Evolutionary conservation across 148 eudicot genomes (phyloP).

Genomic region (Diospyros kaki): DNA sequence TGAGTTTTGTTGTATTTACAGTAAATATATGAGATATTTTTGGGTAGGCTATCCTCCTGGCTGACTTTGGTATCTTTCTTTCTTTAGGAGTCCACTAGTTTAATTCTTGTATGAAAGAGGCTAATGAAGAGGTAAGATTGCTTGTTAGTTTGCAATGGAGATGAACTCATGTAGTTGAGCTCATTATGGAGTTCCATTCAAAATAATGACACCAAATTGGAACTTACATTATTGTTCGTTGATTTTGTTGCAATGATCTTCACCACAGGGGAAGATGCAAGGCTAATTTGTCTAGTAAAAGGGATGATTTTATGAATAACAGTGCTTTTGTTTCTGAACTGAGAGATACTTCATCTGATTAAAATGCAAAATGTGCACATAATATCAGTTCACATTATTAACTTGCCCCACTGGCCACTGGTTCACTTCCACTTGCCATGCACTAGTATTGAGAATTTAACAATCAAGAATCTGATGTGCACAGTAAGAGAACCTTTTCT

Average conservation of each 20-base stretch:
- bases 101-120: conserved; percentile 96
- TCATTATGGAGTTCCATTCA: not conserved
- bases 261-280: not conserved
- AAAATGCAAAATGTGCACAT: not conserved
- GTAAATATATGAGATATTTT: not conserved
- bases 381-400: not conserved
- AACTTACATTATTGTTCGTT: not conserved
- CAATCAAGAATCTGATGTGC: too few relatives aligned
- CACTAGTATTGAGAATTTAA: too few relatives aligned
- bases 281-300: not conserved
- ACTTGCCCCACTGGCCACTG: not conserved
- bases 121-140: conserved; percentile 85
- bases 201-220: not conserved
- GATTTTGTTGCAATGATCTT: not conserved
- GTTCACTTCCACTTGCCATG: not conserved
- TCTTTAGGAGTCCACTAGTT: conserved; percentile 82
- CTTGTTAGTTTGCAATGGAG: not conserved
- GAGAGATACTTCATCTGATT: not conserved
- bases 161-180: not conserved
- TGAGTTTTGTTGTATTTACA: not conserved
- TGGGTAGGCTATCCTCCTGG: not conserved
- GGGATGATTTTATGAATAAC: not conserved
- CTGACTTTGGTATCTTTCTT: conserved; percentile 17
- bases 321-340: not conserved
- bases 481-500: not conserved